Evolutionary conservation across 2,329 filamentous ascomycete species (phyloP), one percentile per base, ranked within the genome.

Genomic region (Esteya vermicola): DNA sequence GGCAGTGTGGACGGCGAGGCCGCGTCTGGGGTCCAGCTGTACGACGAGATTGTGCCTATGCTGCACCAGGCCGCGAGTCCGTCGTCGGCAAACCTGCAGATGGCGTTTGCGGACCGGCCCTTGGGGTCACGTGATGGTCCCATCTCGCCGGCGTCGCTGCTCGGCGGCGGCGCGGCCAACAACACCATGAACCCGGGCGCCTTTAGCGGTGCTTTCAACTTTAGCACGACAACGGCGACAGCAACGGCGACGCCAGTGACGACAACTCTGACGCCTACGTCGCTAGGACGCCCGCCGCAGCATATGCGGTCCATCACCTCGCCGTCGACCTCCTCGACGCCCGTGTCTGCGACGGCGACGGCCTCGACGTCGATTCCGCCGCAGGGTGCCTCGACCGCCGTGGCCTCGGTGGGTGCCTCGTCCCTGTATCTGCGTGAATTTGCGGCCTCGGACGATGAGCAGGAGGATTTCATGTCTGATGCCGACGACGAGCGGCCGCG

Each of bases 1-100:
- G 27, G n/a, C n/a, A 18, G 32, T 19, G 4, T 18, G 3, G 36
- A 14, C 19, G 27, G 26, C 12, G 12, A 10, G 12, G 10, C 16
- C 14, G 81, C 91, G 48, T 78, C 78, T 1, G 81, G 78, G 10
- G 84, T 88, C 19, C 78, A 85, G 54, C 63, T 95, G 1, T 95
- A 96, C 57, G 88, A 95, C 51, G 85, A 94, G 56, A 93, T 91
- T 7, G 68, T 91, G 10, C 89, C 89, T 0, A 93, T 95, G 38
- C 63, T 95, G 6, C 82, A 91, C 50, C 84, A 91, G 53, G 91
- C 85, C 53, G 84, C 71, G 10, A 89, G 78, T 47, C 26, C 36
- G 36, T 79, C 81, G 28, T 82, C 75, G 38, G 73, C 77, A 2
- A 82, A 80, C 0, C 91, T 96, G 57, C 85, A 94, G 50, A 93